Evolutionary conservation across 202 grass and related monocot genomes (phyloP).

Genomic region (Brachypodium distachyon): DNA sequence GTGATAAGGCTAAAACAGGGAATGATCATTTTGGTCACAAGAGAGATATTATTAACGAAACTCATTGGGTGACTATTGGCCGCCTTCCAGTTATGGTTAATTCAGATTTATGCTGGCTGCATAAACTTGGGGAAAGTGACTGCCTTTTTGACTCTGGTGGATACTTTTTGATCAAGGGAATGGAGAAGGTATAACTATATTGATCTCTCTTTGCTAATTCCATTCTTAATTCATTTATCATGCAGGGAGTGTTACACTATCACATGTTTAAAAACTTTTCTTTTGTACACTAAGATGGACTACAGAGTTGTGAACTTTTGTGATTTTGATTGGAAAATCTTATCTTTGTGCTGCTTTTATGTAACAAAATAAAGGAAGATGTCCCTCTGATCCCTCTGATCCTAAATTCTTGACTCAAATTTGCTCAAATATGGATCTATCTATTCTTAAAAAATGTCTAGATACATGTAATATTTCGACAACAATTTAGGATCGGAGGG

Average conservation of each 20-base stretch:
- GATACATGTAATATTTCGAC: too few species aligned
- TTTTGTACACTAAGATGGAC: constrained; percentile 1
- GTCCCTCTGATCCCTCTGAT: too few species aligned
- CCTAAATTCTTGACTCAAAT: neutral
- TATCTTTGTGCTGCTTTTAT: neutral
- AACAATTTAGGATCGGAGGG: too few species aligned
- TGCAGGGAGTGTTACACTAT: neutral
- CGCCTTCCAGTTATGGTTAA: constrained; percentile 85
- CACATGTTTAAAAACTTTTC: neutral
- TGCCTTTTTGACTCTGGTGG: constrained; percentile 89
- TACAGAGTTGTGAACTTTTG: constrained; percentile 2
- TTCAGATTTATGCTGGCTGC: constrained; percentile 80
- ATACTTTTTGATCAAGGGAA: constrained; percentile 99
- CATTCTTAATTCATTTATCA: constrained; percentile 15
- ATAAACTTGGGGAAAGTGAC: constrained; percentile 50
- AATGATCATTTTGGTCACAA: constrained; percentile 53
- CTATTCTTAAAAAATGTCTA: too few species aligned
- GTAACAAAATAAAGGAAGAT: neutral
- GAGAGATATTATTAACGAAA: constrained; percentile 44
- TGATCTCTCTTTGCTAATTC: constrained; percentile 1
- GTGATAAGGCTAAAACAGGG: constrained; percentile 71
- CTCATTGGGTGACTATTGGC: constrained; percentile 46
- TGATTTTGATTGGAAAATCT: neutral
- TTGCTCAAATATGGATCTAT: too few species aligned
- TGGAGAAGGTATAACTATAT: constrained; percentile 77